Evolutionary conservation across 208 protist species (phyloP).

Genomic region (Zelonia costaricensis): DNA sequence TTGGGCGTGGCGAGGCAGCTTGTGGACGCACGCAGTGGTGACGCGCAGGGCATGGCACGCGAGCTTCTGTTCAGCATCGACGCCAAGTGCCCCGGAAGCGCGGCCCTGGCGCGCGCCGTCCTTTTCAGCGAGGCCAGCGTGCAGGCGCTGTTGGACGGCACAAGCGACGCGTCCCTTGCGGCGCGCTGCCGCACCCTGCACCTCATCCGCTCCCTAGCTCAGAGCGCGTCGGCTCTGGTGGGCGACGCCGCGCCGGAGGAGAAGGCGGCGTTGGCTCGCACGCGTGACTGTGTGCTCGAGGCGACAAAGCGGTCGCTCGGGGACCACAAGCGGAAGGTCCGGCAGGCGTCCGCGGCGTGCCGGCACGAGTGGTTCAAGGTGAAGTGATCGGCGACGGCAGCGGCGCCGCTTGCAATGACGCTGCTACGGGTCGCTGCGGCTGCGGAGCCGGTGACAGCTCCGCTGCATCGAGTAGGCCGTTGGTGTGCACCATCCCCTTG

Average conservation of each 20-base stretch:
- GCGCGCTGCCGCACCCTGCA: slow-evolving; percentile 29
- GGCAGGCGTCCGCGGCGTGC: slow-evolving; percentile 56
- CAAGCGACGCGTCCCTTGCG: neutral
- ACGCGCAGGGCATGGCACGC: slow-evolving; percentile 9
- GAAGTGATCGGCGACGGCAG: no score
- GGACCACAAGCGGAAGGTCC: slow-evolving; percentile 67
- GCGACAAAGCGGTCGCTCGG: slow-evolving; percentile 33
- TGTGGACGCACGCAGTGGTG: neutral
- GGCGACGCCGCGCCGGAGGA: slow-evolving; percentile 6
- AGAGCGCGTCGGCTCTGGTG: slow-evolving; percentile 1
- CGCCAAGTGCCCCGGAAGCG: slow-evolving; percentile 9
- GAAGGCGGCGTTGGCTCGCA: slow-evolving; percentile 5
- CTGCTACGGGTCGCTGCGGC: no score
- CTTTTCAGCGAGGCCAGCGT: slow-evolving; percentile 10
- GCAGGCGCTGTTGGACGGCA: slow-evolving; percentile 20
- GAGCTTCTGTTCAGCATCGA: slow-evolving; percentile 22
- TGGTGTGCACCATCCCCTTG: no score
- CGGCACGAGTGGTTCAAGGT: slow-evolving; percentile 66
- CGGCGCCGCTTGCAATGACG: no score
- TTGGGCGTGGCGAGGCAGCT: slow-evolving; percentile 13
- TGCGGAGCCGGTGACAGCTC: no score
- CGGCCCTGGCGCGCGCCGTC: slow-evolving; percentile 10
- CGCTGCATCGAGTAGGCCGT: no score
- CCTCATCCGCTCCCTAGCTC: slow-evolving; percentile 25
- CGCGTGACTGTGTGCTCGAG: slow-evolving; percentile 39